These are phyloP conservation scores for Dactylis glomerata DNA, from an alignment of 176 grass and related monocot species.

Conservation along the genomic window DNA sequence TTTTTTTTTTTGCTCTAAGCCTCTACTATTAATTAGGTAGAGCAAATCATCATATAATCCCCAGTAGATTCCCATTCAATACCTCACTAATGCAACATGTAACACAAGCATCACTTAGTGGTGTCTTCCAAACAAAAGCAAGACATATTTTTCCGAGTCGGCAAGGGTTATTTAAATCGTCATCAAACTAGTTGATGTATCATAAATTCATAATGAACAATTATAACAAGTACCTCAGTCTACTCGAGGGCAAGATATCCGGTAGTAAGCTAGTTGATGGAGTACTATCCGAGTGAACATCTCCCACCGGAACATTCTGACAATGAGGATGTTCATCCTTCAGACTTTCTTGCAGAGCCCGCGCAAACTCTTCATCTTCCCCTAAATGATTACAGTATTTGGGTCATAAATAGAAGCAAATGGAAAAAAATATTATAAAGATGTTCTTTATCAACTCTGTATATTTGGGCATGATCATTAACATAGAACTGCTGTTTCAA, in stretches of 20 bases:
- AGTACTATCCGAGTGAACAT: conserved; percentile 36
- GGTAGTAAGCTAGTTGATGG: conserved; percentile 34
- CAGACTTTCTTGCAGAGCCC: conserved; percentile 84
- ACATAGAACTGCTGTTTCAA: conserved; percentile 10
- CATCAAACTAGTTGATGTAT: conserved; percentile 6
- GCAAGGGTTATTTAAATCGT: background rate
- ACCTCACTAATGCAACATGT: conserved; percentile 9
- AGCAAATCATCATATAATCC: background rate
- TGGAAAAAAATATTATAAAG: conserved; percentile 6
- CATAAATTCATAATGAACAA: conserved; percentile 27
- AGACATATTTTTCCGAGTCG: background rate
- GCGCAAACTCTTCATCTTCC: conserved; percentile 84
- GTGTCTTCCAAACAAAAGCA: conserved; percentile 8
- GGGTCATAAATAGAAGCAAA: conserved; percentile 32
- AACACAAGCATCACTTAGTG: background rate
- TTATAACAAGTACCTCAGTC: conserved; percentile 53
- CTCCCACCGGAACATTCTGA: conserved; percentile 35
- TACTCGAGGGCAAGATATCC: conserved; percentile 37
- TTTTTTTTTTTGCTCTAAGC: background rate
- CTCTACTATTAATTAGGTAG: background rate
- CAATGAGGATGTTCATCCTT: conserved; percentile 52
- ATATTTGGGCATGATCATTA: conserved; percentile 13
- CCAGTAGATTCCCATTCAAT: background rate
- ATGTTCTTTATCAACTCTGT: conserved; percentile 1
- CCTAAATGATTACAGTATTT: conserved; percentile 40